A percentile compares a stretch with the other conserved stretches of the same genome.
Evolutionary conservation across 257 asterid genomes (phyloP).

Genomic region (Penstemon barbatus): DNA sequence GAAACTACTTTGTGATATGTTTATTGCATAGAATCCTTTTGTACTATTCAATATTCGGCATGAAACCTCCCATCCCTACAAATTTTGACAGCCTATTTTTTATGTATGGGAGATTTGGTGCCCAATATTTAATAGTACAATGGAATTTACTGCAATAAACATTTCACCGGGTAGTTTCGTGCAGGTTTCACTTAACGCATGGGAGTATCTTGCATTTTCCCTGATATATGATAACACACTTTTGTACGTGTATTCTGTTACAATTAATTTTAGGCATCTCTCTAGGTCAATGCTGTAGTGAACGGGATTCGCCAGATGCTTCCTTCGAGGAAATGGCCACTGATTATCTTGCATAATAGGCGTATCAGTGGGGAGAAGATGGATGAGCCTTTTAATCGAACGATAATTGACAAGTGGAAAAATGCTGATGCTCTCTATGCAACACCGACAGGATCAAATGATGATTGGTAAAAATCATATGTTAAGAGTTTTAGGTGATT

Average conservation of each 20-base stretch:
- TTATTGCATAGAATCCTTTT: too few species aligned
- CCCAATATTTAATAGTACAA: too few species aligned
- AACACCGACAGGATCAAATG: constrained; percentile 95
- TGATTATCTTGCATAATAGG: constrained; percentile 73
- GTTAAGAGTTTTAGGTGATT: neutral
- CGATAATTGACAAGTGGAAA: constrained; percentile 70
- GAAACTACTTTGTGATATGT: too few species aligned
- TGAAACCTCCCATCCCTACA: too few species aligned
- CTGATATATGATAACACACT: too few species aligned
- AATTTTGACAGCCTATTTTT: too few species aligned
- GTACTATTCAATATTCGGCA: too few species aligned
- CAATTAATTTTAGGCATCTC: constrained; percentile 5
- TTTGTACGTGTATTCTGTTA: neutral
- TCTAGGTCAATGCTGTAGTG: constrained; percentile 68
- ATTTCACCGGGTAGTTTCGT: too few species aligned
- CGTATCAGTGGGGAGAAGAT: constrained; percentile 68
- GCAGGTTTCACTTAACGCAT: too few species aligned
- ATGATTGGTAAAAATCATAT: constrained; percentile 67
- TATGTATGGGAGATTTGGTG: too few species aligned
- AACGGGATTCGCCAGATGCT: constrained; percentile 82
- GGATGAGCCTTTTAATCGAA: constrained; percentile 60
- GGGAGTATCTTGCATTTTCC: neutral
- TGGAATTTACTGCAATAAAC: too few species aligned
- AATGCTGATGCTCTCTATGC: constrained; percentile 76
- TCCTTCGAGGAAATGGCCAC: constrained; percentile 85